Evolutionary conservation across 2,329 filamentous ascomycete genomes (phyloP).

Genomic region (Penicillium sp.): DNA sequence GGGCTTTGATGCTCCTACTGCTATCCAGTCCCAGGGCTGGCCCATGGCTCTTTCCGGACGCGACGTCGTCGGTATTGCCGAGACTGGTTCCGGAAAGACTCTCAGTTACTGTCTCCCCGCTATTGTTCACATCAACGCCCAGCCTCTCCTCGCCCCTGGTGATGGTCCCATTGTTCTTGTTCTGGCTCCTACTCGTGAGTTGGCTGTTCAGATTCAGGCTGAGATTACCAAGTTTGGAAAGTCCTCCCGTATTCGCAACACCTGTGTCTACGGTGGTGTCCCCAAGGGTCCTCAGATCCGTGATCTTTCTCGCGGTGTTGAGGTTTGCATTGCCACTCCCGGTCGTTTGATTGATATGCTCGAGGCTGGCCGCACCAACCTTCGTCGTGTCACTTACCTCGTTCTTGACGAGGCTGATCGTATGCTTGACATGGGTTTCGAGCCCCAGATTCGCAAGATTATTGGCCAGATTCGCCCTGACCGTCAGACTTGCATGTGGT

Average conservation of each 20-base stretch:
- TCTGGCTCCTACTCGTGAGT: constrained; percentile 92
- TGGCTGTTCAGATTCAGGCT: constrained; percentile 97
- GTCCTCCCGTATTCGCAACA: constrained; percentile 96
- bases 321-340: constrained; percentile 97
- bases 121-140: constrained; percentile 99
- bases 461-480: constrained; percentile 96
- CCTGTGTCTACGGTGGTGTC: constrained; percentile 98
- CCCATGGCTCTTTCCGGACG: constrained; percentile 98
- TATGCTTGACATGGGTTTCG: constrained; percentile 99
- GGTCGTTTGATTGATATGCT: constrained; percentile 98
- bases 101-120: constrained; percentile 96
- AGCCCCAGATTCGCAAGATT: constrained; percentile 99
- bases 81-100: constrained; percentile 99
- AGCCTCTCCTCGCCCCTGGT: constrained; percentile 90
- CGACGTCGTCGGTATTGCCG: constrained; percentile 97
- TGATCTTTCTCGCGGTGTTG: constrained; percentile 89
- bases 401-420: constrained; percentile 98
- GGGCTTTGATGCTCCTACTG: constrained; percentile 88
- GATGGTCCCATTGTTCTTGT: constrained; percentile 97
- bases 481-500: constrained; percentile 99
- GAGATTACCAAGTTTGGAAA: constrained; percentile 99
- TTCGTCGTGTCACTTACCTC: constrained; percentile 95
- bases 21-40: constrained; percentile 98
- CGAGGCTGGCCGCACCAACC: constrained; percentile 95
- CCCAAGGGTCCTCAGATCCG: constrained; percentile 97